Percentiles rank a stretch among this genome's conserved stretches.
Conservation (phyloP, 768 basidiomycete species). For the Rhodosporidiobolus sp. region DNA sequence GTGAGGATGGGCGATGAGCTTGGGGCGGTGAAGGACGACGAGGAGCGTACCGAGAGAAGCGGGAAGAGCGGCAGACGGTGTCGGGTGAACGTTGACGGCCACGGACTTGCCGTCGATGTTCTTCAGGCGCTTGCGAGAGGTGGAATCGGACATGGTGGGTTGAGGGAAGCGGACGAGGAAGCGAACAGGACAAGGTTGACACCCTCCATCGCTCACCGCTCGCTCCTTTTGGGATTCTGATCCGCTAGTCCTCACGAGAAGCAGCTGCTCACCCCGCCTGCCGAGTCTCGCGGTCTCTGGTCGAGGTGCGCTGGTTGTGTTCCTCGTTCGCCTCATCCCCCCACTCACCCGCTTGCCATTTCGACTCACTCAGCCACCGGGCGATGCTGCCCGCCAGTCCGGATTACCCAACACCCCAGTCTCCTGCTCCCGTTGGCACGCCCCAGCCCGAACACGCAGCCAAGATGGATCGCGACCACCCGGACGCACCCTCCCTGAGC, state of each 20-base stretch:
- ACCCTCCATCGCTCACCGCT: background rate
- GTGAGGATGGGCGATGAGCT: background rate
- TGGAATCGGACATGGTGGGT: conserved; percentile 8
- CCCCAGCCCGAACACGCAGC: background rate
- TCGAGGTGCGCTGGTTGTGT: no score
- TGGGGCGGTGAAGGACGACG: background rate
- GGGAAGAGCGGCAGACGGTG: conserved; percentile 51
- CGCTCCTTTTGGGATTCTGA: background rate
- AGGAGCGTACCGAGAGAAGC: conserved; percentile 25
- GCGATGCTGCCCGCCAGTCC: background rate
- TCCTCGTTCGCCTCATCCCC: background rate
- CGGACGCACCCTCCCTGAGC: background rate
- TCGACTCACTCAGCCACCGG: background rate
- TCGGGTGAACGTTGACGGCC: conserved; percentile 46
- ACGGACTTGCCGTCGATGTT: conserved; percentile 24
- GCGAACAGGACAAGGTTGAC: background rate
- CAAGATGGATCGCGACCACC: no score
- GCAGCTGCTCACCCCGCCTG: background rate
- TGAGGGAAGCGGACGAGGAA: background rate
- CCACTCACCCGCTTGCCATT: background rate
- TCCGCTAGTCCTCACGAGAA: no score
- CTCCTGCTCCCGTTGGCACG: background rate
- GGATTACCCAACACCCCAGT: background rate
- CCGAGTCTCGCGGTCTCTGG: background rate
- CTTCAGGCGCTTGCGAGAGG: conserved; percentile 18